Percentiles rank a stretch among this genome's conserved stretches.
Evolutionary conservation across 1,284 basidiomycete genomes (phyloP).

Genomic region (Ustilago trichophora): DNA sequence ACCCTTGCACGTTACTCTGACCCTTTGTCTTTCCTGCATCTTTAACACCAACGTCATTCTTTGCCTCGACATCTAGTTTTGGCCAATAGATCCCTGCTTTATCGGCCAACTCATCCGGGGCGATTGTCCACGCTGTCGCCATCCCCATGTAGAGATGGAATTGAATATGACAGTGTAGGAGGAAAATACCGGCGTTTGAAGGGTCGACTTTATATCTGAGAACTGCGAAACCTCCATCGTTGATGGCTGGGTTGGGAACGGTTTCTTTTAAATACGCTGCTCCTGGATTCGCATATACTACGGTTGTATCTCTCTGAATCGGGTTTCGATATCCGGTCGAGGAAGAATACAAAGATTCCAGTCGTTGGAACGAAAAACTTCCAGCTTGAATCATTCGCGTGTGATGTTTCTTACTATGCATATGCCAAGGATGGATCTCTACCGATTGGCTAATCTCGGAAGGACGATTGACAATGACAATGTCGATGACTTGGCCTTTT

Average conservation of each 20-base stretch:
- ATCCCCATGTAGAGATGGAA: slow-evolving; percentile 57
- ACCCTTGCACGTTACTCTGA: slow-evolving; percentile 1
- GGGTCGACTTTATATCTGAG: slow-evolving; percentile 40
- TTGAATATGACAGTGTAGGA: slow-evolving; percentile 47
- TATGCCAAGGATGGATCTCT: slow-evolving; percentile 57
- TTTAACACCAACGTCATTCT: background rate
- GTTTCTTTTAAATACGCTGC: slow-evolving; percentile 28
- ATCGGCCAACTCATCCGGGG: slow-evolving; percentile 7
- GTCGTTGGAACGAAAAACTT: slow-evolving; percentile 32
- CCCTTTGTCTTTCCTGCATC: background rate
- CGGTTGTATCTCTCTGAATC: slow-evolving; percentile 49
- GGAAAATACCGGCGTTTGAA: slow-evolving; percentile 22
- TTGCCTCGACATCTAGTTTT: background rate
- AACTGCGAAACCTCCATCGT: slow-evolving; percentile 48
- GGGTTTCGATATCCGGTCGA: slow-evolving; percentile 5
- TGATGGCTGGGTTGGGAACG: slow-evolving; percentile 2
- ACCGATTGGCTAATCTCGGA: background rate
- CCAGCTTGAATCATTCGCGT: slow-evolving; percentile 40
- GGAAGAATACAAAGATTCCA: slow-evolving; percentile 6
- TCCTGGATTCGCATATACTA: slow-evolving; percentile 42
- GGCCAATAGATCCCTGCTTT: slow-evolving; percentile 7
- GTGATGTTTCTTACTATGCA: slow-evolving; percentile 45
- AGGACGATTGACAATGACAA: slow-evolving; percentile 49
- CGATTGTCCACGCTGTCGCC: slow-evolving; percentile 40
- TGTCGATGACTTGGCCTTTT: slow-evolving; percentile 43